Percentiles rank a stretch among this genome's conserved stretches.
Evolutionary conservation across 495 filamentous ascomycete species (phyloP).

Genomic region (Parachaetomium inaequale): DNA sequence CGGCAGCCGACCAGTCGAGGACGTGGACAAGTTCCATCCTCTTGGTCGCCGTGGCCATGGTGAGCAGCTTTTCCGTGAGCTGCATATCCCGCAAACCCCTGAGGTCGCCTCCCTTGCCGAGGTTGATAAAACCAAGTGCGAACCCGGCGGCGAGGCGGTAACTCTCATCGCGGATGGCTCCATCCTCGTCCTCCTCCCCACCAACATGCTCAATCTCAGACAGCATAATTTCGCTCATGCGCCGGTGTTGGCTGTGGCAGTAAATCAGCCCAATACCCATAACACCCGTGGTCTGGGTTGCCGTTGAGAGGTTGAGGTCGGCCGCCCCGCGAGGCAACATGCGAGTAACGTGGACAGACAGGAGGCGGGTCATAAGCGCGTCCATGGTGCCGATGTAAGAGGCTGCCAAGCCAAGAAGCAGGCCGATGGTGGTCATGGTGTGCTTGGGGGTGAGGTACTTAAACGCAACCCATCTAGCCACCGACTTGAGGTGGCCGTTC

Average conservation of each 20-base stretch:
- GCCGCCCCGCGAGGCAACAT: constrained; percentile 89
- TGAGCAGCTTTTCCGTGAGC: constrained; percentile 79
- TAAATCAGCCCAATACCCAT: constrained; percentile 97
- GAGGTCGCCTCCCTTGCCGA: constrained; percentile 84
- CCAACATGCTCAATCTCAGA: constrained; percentile 90
- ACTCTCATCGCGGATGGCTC: constrained; percentile 77
- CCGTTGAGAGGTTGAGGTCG: constrained; percentile 85
- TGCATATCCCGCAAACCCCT: constrained; percentile 92
- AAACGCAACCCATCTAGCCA: constrained; percentile 98
- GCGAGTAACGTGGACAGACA: constrained; percentile 95
- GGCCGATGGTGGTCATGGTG: constrained; percentile 95
- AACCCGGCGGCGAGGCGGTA: constrained; percentile 94
- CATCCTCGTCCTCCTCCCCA: constrained; percentile 55
- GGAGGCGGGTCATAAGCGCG: constrained; percentile 82
- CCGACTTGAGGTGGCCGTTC: constrained; percentile 85
- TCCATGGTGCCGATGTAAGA: constrained; percentile 97
- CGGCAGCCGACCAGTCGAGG: constrained; percentile 86
- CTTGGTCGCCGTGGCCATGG: constrained; percentile 80
- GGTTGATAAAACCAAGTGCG: constrained; percentile 89
- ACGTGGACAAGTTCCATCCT: constrained; percentile 86
- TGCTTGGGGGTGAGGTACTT: constrained; percentile 98
- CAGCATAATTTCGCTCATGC: constrained; percentile 98
- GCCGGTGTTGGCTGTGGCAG: constrained; percentile 89
- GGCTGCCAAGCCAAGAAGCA: constrained; percentile 86
- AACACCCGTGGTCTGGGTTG: constrained; percentile 94